Base-by-base conservation (phyloP, 768 basidiomycete genomes). In the Fomitopsis serialis region DNA sequence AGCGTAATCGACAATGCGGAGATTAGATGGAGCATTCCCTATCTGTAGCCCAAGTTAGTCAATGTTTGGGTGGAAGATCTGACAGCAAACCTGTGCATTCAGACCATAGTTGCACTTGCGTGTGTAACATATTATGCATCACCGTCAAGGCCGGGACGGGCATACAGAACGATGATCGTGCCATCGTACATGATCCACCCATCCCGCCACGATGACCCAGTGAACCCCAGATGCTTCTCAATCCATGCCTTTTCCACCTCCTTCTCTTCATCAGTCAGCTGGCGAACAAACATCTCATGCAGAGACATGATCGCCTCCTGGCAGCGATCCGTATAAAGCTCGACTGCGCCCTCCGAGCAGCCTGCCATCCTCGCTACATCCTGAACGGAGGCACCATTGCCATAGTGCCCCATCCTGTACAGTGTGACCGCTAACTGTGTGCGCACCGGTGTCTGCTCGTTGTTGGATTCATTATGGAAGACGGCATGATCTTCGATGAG, bases 331-430 rank as follows among this genome's bases (percentile, higher is more conserved):
- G 53, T 62, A 25, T 43, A 44, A n/a, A 50, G 27, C 17, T 44
- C 19, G 8, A 61, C 56, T 15, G 57, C 47, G 2, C 61, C 60
- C 19, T 46, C 24, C n/a, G 45, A 44, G 11, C 48, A 7, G 6
- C 61, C 60, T 15, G 54, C 53, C 57, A 54, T 55, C 27, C 45
- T 21, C 22, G 48, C 56, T 3, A 62, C 57, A 34, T 52, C 34
- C n/a, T 45, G 21, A 4, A 49, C 21, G 22, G 44, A 45, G 15
- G 50, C 54, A 12, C 50, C 56, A 47, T 61, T 62, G 5, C 61
- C 61, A 50, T 35, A 61, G 32, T 61, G 60, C 4, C 61, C 56
- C 32, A 61, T 52, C 2, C 56, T 43, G 42, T 61, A 61, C 17
- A 61, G 53, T 7, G 48, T 29, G 15, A 62, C 36, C 11, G 61